phyloP scores from a whole-genome alignment of 192 early-diverging fungal species.

The Coemansia biformis region DNA sequence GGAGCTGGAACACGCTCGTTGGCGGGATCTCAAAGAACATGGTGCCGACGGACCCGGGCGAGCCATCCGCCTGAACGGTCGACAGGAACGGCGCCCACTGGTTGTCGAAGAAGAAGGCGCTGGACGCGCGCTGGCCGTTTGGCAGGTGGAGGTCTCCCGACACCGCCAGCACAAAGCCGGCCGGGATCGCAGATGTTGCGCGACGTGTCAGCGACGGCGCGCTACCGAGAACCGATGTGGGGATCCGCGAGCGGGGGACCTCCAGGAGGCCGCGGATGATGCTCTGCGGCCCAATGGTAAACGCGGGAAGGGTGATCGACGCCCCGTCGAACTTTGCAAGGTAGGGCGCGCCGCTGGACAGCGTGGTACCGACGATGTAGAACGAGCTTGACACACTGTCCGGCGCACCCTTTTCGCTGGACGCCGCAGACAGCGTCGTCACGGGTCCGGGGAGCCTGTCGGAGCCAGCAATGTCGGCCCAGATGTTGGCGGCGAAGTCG shows the following conservation, averaged over 20 bases:
- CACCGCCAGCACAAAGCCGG: conserved; percentile 37
- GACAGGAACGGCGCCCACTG: conserved; percentile 49
- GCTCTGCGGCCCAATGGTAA: conserved; percentile 28
- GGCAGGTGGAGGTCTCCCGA: conserved; percentile 37
- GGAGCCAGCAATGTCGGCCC: conserved; percentile 45
- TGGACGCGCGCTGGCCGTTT: conserved; percentile 27
- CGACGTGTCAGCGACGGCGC: conserved; percentile 16
- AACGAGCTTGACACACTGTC: conserved; percentile 16
- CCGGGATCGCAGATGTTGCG: conserved; percentile 17
- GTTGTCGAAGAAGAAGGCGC: conserved; percentile 36
- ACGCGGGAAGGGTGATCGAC: conserved; percentile 27
- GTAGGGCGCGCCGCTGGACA: conserved; percentile 37
- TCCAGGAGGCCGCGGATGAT: conserved; percentile 22
- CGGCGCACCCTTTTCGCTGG: neutral
- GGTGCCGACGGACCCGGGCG: conserved; percentile 31
- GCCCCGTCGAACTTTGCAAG: conserved; percentile 53
- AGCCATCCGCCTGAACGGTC: conserved; percentile 37
- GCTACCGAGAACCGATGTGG: conserved; percentile 30
- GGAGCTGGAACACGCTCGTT: conserved; percentile 41
- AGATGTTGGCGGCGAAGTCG: conserved; percentile 46
- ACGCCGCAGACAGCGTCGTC: conserved; percentile 39
- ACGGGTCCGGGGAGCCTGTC: conserved; percentile 52
- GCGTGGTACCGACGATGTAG: conserved; percentile 28
- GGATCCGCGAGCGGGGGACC: conserved; percentile 35
- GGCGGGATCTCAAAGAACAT: conserved; percentile 48